Base-by-base conservation (phyloP, 805 yeast species). In the Grigorovia jiainica region DNA sequence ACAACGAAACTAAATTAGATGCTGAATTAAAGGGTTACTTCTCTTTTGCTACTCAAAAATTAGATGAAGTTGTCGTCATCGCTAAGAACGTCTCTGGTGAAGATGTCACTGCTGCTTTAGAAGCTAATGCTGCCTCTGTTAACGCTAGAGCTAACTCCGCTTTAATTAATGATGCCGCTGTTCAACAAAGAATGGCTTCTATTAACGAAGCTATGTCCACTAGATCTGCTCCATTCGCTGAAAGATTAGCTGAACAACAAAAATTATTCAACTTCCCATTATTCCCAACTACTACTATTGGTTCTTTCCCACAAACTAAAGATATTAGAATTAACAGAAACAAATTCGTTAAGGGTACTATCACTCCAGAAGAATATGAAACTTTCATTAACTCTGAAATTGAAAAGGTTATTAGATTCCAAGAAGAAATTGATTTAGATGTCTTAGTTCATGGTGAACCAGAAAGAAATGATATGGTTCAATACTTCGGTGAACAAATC, bases 391-490 rank as follows among this genome's bases (percentile, higher is more conserved):
- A 92, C 76, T 75, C 87, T 73, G 97, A 92, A 78, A 92, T 92
- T 58, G 90, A 84, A 68, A 81, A 75, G 49, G 97, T 90, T 63
- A 85, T 92, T 72, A 82, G 87, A 76, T 92, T 92, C 94, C 99
- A 92, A 78, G 98, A 92, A 76, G 96, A 92, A 69, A 80, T 90
- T 64, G 99, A 95, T 58, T 79, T 92, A 61, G 99, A 92, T 67
- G 97, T 92, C 60, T 76, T 90, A 59, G 99, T 92, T 55, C 98
- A 92, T 73, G 99, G 99, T 77, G 99, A 92, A 78, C 98, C 99
- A 71, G 98, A 92, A 81, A 85, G 99, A 81, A 92, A 92, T 76
- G 99, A 92, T 76, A 92, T 92, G 99, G 98, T 92, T 63, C 98
- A 92, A 78, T 92, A 90, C 82, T 92, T 92, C 56, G 99, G 98